These are phyloP conservation scores for Yarrowia deformans DNA, from an alignment of 805 yeast genomes.

Conservation along the genomic window DNA sequence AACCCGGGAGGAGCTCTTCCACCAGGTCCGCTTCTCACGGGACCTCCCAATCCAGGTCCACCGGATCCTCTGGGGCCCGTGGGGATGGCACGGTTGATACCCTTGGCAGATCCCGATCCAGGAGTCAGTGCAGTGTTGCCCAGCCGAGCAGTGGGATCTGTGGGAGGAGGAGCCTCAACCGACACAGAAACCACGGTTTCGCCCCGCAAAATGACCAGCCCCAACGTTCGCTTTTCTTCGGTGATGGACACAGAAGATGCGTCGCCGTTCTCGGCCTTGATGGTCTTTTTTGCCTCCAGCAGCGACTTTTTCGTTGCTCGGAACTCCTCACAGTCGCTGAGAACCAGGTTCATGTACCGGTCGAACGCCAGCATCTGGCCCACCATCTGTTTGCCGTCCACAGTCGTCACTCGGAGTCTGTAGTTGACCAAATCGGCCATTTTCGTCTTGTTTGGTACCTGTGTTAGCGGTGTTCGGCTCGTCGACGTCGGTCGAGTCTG, in stretches of 20 bases:
- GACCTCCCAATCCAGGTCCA: constrained; percentile 45
- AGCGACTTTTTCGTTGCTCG: constrained; percentile 59
- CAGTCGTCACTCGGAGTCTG: constrained; percentile 72
- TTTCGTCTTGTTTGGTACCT: constrained; percentile 55
- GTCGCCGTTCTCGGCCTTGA: constrained; percentile 40
- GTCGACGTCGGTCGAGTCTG: too few species aligned
- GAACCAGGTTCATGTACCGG: constrained; percentile 83
- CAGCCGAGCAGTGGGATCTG: constrained; percentile 53
- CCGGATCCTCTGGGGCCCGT: constrained; percentile 50
- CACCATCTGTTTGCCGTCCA: constrained; percentile 77
- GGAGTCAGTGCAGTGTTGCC: constrained; percentile 48
- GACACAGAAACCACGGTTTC: constrained; percentile 79
- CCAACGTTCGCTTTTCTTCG: constrained; percentile 78
- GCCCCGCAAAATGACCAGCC: constrained; percentile 85
- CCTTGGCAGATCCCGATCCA: constrained; percentile 50
- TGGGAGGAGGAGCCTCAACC: constrained; percentile 68
- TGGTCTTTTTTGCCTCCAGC: constrained; percentile 46
- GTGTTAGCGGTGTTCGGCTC: constrained; percentile 6
- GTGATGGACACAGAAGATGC: constrained; percentile 44
- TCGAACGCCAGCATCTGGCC: constrained; percentile 91
- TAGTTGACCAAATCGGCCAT: constrained; percentile 74
- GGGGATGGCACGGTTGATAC: constrained; percentile 49
- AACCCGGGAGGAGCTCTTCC: constrained; percentile 44
- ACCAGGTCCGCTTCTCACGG: constrained; percentile 46
- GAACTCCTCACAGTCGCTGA: constrained; percentile 84